phyloP scores from a whole-genome alignment of 2,329 filamentous ascomycete genomes.

The Aphanoascus verrucosus region DNA sequence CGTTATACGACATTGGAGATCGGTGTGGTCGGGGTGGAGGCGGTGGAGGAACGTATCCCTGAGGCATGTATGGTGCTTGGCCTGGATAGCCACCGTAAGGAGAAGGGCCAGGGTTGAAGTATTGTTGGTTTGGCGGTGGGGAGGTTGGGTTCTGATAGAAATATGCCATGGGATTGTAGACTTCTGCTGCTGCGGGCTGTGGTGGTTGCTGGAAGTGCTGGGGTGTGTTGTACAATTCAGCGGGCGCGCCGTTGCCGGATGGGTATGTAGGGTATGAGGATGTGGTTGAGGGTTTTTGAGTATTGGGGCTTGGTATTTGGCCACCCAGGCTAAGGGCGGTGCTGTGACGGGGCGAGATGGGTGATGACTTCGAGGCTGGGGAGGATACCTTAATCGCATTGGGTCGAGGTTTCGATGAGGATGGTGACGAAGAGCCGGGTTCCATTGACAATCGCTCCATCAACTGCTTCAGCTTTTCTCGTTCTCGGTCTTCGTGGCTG shows the following conservation, averaged over 20 bases:
- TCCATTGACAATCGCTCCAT: constrained; percentile 96
- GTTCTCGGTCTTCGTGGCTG: constrained; percentile 66
- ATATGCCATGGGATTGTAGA: constrained; percentile 44
- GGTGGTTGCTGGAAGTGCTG: constrained; percentile 23
- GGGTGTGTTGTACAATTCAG: not conserved
- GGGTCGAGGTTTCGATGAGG: constrained; percentile 35
- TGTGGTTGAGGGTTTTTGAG: not conserved
- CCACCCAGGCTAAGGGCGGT: not conserved
- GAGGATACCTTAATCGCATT: constrained; percentile 23
- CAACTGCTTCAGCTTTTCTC: constrained; percentile 70
- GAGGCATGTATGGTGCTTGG: constrained; percentile 41
- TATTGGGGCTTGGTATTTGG: constrained; percentile 4
- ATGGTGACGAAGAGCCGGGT: constrained; percentile 37
- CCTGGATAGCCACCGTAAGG: constrained; percentile 28
- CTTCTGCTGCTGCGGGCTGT: constrained; percentile 30
- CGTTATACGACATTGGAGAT: constrained; percentile 38
- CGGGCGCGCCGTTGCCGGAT: constrained; percentile 16
- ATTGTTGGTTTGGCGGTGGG: constrained; percentile 34
- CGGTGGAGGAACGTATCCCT: constrained; percentile 56
- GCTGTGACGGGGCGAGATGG: constrained; percentile 32
- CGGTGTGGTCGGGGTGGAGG: constrained; percentile 49
- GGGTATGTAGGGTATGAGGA: constrained; percentile 19
- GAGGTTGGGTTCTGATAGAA: constrained; percentile 35
- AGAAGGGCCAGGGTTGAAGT: constrained; percentile 26
- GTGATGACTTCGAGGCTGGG: constrained; percentile 18